Base-by-base conservation (phyloP, 768 basidiomycete species). In the Phylloporus rhodoxanthus region DNA sequence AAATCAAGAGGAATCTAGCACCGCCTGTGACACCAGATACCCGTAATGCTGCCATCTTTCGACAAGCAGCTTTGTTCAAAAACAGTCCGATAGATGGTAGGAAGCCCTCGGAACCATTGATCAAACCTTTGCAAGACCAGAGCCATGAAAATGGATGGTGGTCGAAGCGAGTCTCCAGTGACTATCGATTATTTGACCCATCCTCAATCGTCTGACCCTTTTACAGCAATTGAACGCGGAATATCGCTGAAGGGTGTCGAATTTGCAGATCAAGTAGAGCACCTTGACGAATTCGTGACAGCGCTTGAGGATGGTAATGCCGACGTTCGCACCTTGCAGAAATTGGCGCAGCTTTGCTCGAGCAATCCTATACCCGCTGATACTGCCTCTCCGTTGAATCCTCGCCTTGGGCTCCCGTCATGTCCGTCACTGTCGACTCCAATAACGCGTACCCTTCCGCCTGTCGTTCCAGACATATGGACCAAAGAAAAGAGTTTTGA, bases 81-180 rank as follows among this genome's bases (percentile, higher is more conserved):
- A 86, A 93, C 58, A 93, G 89, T 57, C 91, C 91, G 11, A 76
- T 76, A 32, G 72, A 77, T 46, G 77, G 75, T 54, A 75, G 71
- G 46, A 66, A 70, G 23, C 70, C 68, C 26, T 60, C 76, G 20
- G 70, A 80, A n/a, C 78, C 81, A 15, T 68, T 92, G 59, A 68
- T 90, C 57, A 82, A 87, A 55, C 81, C 83, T 19, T 66, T 88
- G 50, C 80, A 84, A 52, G 82, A 78, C 47, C 74, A 77, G 54
- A 82, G 75, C 52, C 80, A 83, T 57, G 84, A 87, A 59, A 82
- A 80, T 19, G 80, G 80, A 7, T 94, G 91, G 91, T 93, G 91
- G 91, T 63, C 81, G 53, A 89, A 87, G 63, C 75, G 85, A 55
- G 82, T 80, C 64, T 72, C 77, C 36, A 67, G 91, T 93, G 62